Conservation (phyloP, 2,329 filamentous ascomycete genomes). For the Ceratocystis smalleyi region DNA sequence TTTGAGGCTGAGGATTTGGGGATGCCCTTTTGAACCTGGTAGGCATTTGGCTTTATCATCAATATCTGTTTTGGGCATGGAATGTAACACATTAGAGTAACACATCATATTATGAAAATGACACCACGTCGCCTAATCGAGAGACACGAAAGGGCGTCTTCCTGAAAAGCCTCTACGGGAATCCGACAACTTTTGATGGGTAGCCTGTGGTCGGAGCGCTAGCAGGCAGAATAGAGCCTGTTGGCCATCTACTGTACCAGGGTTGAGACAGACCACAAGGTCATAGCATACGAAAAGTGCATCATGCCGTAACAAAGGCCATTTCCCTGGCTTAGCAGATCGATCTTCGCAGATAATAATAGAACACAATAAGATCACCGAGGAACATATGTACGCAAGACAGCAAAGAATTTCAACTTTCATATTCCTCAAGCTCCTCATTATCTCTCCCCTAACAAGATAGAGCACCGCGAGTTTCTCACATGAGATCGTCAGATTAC, state of each 20-base stretch:
- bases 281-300: too few relatives aligned
- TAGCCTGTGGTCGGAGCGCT: too few relatives aligned
- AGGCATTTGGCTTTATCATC: background rate
- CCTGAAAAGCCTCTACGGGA: background rate
- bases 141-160: background rate
- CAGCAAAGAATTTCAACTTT: too few relatives aligned
- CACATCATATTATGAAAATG: background rate
- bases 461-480: background rate
- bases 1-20: background rate
- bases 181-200: background rate
- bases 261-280: too few relatives aligned
- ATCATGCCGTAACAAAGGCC: too few relatives aligned
- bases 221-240: too few relatives aligned
- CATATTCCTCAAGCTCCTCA: too few relatives aligned
- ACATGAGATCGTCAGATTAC: background rate
- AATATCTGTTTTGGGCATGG: background rate
- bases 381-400: too few relatives aligned
- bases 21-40: background rate
- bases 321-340: too few relatives aligned
- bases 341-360: too few relatives aligned
- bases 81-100: background rate
- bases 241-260: too few relatives aligned
- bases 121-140: background rate
- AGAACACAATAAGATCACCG: too few relatives aligned
- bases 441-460: background rate